Base-by-base conservation (phyloP, 805 yeast species). In the Wickerhamomyces hampshirensis region DNA sequence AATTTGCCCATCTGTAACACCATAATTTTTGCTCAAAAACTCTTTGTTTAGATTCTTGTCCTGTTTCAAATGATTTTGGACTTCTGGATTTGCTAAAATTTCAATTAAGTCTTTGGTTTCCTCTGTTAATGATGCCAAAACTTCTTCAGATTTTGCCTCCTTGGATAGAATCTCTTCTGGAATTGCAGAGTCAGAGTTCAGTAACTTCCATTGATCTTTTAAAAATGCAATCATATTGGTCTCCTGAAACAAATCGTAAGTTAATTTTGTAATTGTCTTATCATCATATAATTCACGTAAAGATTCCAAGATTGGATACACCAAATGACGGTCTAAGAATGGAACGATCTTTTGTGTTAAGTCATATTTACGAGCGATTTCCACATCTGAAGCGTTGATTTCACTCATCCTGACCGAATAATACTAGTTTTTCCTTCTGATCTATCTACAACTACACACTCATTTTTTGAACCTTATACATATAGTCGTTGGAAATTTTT, bases 291-390 rank as follows among this genome's bases (percentile, higher is more conserved):
- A 55, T 39, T 63, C 62, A 23, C 66, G 63, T 34, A 69, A 61
- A 30, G 67, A 68, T 51, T 71, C 76, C 21, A 75, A 55, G 46
- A 77, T 56, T 30, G 77, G 76, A 43, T 69, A 74, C 38, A 71
- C 62, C 54, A 80, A 59, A 48, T 77, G 82, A 43, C 83, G 68
- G 59, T 80, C 86, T 49, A 80, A 58, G 50, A 75, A 79, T 30
- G 76, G 76, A 43, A 73, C 60, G 42, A 79, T 56, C 55, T 71
- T 69, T 34, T 63, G 61, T 8, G 81, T 72, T 52, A 78, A 58
- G 48, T 77, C 83, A 55, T 71, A 71, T 45, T 69, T 53, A 43
- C 66, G 64, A 17, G 75, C 75, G 36, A 66, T 53, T 31, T 54
- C 68, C 28, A 65, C 48, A 46, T 69, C 70, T 24, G 53, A 51